A percentile compares a stretch with the other conserved stretches of the same genome.
phyloP scores from a whole-genome alignment of 2,329 filamentous ascomycete species.

The Arthrobotrys musiformis region DNA sequence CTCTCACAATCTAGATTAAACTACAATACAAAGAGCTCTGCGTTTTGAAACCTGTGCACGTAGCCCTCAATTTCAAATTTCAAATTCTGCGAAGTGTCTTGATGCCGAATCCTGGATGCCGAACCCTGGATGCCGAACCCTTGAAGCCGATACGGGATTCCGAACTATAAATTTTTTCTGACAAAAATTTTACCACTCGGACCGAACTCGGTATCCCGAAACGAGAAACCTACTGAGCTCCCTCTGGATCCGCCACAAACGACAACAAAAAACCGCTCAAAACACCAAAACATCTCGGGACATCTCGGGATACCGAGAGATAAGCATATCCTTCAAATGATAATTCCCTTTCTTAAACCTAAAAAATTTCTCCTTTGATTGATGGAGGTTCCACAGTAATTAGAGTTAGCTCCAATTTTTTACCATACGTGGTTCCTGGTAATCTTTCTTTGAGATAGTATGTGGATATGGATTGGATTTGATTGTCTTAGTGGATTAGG shows the following conservation, averaged over 20 bases:
- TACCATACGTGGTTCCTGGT: background rate
- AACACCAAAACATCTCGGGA: constrained; percentile 8
- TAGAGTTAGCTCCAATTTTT: background rate
- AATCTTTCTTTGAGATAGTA: background rate
- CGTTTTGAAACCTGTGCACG: background rate
- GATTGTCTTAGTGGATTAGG: too few species aligned
- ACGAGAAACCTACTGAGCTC: constrained; percentile 22
- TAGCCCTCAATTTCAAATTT: background rate
- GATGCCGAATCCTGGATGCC: background rate
- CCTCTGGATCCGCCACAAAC: background rate
- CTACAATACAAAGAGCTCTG: too few species aligned
- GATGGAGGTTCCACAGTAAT: background rate
- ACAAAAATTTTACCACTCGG: constrained; percentile 7
- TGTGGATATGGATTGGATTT: background rate
- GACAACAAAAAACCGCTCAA: background rate
- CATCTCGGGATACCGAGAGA: constrained; percentile 41
- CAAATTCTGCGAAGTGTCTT: background rate
- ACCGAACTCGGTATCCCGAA: constrained; percentile 42
- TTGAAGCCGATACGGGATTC: constrained; percentile 13
- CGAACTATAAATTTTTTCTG: background rate
- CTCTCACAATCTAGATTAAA: too few species aligned
- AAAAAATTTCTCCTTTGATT: background rate
- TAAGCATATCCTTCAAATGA: background rate
- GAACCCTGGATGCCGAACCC: background rate
- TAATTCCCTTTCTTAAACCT: background rate